Base-by-base conservation (phyloP, 2,329 filamentous ascomycete species). In the Sporothrix mexicana region DNA sequence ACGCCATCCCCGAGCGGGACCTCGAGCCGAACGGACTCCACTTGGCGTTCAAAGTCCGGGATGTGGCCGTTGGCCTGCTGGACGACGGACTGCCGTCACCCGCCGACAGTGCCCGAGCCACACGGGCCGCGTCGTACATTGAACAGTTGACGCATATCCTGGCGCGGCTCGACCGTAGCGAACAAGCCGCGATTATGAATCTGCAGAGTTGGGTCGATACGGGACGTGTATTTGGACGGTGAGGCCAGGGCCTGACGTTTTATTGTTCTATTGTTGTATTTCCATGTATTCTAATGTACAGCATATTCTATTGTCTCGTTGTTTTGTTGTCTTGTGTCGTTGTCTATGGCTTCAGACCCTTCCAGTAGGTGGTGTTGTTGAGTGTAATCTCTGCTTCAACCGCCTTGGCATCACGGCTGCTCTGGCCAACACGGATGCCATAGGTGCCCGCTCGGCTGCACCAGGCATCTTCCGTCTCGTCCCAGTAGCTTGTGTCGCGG, bases 21-120 rank as follows among this genome's bases (percentile, higher is more conserved):
- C 73, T 81, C 3, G 81, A 82, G 68, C 77, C 80, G 0, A 82
- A 82, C 20, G 80, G 81, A 1, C 73, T 80, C 8, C 79, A 81
- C 71, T 72, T 82, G 25, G 78, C 80, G 73, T 80, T 79, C 72
- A 82, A 82, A 72, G 78, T 82, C 8, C 77, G 81, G 3, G 81
- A 81, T 59, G 77, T 82, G 0, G 80, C 79, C 13, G 77, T 79
- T 76, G 61, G 61, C 2, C 6, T 66, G 36, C n/a, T 66, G 10
- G 61, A 66, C 41, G 61, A 41, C n/a, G 41, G 61, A 7, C 51
- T 53, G n/a, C 51, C 51, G n/a, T 53, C 51, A 10, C 51, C 51
- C 1, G 51, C 23, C n/a, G 36, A 43, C 59, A 43, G 30, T n/a
- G 30, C 30, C 6, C 15, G 59, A 8, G 59, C 59, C 30, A 62